Evolutionary conservation across 345 rosid genomes (phyloP).

Genomic region (Populus pruinosa): DNA sequence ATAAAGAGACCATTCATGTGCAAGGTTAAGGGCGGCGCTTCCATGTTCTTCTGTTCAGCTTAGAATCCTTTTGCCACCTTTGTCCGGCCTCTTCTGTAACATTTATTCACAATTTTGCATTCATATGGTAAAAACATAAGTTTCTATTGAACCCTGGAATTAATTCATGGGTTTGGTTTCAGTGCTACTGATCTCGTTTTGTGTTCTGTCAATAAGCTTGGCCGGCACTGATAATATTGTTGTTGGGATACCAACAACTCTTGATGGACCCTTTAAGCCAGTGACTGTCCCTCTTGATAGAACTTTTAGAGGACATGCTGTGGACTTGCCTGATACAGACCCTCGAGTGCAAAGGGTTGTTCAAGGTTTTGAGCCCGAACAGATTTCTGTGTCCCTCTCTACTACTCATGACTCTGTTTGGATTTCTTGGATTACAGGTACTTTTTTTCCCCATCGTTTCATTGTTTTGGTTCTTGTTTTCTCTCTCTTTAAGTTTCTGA

Average conservation of each 20-base stretch:
- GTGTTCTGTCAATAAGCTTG: not conserved
- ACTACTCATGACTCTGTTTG: conserved; percentile 55
- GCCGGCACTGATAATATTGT: not conserved
- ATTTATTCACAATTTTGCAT: not conserved
- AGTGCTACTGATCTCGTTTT: not conserved
- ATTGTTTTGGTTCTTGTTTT: not conserved
- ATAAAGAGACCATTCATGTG: too few relatives aligned
- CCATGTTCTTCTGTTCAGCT: not conserved
- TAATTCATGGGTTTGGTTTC: conserved; percentile 2
- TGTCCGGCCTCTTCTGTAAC: not conserved
- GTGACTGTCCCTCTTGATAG: conserved; percentile 58
- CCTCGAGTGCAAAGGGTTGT: conserved; percentile 45
- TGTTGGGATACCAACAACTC: conserved; percentile 42
- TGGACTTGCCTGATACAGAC: conserved; percentile 77
- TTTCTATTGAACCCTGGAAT: not conserved
- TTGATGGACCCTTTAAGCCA: conserved; percentile 77
- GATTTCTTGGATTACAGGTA: conserved; percentile 97
- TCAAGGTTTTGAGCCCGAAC: conserved; percentile 56
- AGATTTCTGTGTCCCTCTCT: conserved; percentile 77
- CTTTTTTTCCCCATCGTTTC: not conserved
- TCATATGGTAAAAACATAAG: not conserved
- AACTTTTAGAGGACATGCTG: conserved; percentile 53
- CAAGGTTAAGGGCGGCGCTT: too few relatives aligned
- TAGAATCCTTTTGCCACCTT: not conserved
- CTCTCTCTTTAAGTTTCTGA: not conserved